Evolutionary conservation across 345 rosid species (phyloP), one percentile per base, ranked within the genome.

Genomic region (Gossypium anomalum): DNA sequence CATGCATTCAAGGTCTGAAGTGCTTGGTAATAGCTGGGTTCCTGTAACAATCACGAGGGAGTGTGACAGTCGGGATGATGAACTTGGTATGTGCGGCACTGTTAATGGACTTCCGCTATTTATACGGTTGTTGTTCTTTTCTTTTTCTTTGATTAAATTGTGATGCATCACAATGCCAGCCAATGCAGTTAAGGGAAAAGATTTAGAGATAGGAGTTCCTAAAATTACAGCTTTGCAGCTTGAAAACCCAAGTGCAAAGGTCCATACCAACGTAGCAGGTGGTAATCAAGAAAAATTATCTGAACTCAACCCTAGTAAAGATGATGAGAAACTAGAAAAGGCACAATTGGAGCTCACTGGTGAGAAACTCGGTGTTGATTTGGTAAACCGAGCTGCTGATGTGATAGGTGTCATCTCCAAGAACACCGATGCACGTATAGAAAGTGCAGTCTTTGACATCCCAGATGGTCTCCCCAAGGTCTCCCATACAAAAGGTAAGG

Each of bases 181-280:
- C n/a, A 79, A 78, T 44, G 70, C 38, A 27, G 58, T 27, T 66
- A 79, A 78, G 82, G 86, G 81, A 43, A 76, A 76, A 76, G 81
- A 82, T 80, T 72, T 82, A 86, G 79, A 80, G 80, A 75, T 79
- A 9, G 80, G 83, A 53, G 80, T 71, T 49, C 79, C 88, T 49
- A 70, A 60, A 76, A 23, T 73, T 75, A 66, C 81, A 71, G 51
- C 63, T 69, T 38, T 70, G 71, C 79, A 71, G 74, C 75, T 65
- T 64, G 79, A 79, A 69, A 70, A 75, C 19, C 79, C 67, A 52
- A 65, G 56, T 11, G 78, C 64, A 80, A 77, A 73, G 70, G 67
- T 14, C 9, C 45, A 16, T 9, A 64, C 66, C 67, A 59, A 43
- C 44, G 53, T n/a, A 60, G 70, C 77, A 43, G 74, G 75, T 49